These are phyloP conservation scores for Nymphaea colorata DNA, from an alignment of 164 flowering plant genomes.

Conservation along the genomic window DNA sequence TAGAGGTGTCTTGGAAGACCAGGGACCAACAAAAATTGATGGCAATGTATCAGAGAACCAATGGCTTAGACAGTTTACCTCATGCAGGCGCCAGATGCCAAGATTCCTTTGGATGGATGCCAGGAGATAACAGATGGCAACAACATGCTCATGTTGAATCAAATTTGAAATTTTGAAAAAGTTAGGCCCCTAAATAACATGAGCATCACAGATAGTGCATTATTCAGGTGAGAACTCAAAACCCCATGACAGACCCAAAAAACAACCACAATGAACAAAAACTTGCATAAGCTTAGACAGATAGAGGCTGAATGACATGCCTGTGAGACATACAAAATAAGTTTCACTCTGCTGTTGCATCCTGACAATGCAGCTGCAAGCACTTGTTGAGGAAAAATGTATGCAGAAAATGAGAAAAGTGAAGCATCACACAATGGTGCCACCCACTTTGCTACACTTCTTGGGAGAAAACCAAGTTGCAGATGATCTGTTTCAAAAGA, in stretches of 20 bases:
- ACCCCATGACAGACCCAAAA: too few relatives aligned
- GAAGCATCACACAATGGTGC: constrained; percentile 79
- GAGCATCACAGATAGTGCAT: background rate
- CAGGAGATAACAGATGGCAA: constrained; percentile 58
- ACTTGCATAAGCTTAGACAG: background rate
- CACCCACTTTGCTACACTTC: constrained; percentile 70
- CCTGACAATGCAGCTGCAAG: constrained; percentile 64
- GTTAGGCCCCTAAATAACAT: constrained; percentile 42
- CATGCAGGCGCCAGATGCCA: constrained; percentile 75
- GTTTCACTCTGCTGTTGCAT: constrained; percentile 40
- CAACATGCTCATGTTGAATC: constrained; percentile 33
- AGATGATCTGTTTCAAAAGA: constrained; percentile 42
- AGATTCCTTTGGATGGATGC: constrained; percentile 57
- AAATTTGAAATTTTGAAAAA: constrained; percentile 37
- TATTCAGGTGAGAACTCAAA: background rate
- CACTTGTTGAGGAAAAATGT: constrained; percentile 48
- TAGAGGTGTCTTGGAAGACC: too few relatives aligned
- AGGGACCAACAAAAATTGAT: too few relatives aligned
- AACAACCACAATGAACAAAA: background rate
- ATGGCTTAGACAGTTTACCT: constrained; percentile 31
- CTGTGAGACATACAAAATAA: constrained; percentile 58
- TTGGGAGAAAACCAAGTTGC: constrained; percentile 83
- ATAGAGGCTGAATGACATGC: constrained; percentile 21
- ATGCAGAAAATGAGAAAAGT: constrained; percentile 60
- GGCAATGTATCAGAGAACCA: too few relatives aligned